Evolutionary conservation across 192 early-diverging fungal genomes (phyloP).

Genomic region (Ramicandelaber brevisporus): DNA sequence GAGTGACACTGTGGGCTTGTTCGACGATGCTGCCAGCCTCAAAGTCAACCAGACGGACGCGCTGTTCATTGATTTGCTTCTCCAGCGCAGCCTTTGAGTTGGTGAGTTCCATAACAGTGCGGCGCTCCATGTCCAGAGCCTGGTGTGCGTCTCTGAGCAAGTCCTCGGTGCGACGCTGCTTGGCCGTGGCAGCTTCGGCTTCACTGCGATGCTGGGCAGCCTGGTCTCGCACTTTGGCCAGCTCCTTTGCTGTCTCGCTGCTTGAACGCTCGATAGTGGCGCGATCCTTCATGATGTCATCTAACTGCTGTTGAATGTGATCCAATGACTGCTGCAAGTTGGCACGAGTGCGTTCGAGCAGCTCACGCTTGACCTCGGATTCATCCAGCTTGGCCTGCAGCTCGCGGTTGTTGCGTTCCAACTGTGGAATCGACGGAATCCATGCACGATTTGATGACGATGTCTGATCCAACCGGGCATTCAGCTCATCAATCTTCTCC

Average conservation of each 20-base stretch:
- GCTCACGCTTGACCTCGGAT: not conserved
- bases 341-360: too few species aligned
- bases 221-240: constrained; percentile 43
- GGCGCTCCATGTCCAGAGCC: constrained; percentile 34
- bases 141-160: constrained; percentile 17
- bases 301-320: too few species aligned
- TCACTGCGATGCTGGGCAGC: constrained; percentile 38
- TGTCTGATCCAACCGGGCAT: constrained; percentile 18
- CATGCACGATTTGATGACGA: constrained; percentile 22
- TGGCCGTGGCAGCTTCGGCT: constrained; percentile 26
- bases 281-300: constrained; percentile 29
- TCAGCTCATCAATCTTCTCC: constrained; percentile 41
- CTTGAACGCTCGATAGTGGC: constrained; percentile 37
- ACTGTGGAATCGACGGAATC: constrained; percentile 29
- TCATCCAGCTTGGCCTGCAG: constrained; percentile 11
- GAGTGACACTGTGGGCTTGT: constrained; percentile 22
- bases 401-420: constrained; percentile 38
- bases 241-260: constrained; percentile 40
- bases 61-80: constrained; percentile 60
- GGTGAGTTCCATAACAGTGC: constrained; percentile 39
- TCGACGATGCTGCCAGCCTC: constrained; percentile 37
- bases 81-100: constrained; percentile 59
- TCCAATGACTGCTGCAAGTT: too few species aligned
- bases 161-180: constrained; percentile 29
- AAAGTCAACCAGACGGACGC: constrained; percentile 43